phyloP scores from a whole-genome alignment of 2,329 filamentous ascomycete genomes.

The Fusarium albosuccineum region DNA sequence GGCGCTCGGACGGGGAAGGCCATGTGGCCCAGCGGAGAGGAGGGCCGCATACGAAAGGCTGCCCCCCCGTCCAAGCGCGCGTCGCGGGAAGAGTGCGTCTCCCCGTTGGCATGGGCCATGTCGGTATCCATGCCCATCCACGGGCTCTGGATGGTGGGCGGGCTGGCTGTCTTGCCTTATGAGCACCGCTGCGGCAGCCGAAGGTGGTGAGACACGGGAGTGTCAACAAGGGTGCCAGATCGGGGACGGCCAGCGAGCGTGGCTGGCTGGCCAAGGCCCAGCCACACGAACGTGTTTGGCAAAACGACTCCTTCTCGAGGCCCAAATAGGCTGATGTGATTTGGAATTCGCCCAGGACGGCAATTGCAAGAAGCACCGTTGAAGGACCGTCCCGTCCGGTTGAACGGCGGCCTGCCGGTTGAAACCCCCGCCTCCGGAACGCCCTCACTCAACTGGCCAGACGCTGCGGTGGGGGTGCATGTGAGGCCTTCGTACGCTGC shows the following conservation, averaged over 20 bases:
- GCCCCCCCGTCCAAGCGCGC: constrained; percentile 13
- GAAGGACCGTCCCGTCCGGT: constrained; percentile 19
- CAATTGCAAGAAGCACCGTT: constrained; percentile 2
- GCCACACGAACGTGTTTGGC: constrained; percentile 16
- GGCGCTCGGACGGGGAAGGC: constrained; percentile 32
- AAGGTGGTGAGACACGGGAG: constrained; percentile 48
- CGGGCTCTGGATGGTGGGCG: not conserved
- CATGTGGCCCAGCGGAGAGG: constrained; percentile 34
- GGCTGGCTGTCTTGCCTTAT: constrained; percentile 42
- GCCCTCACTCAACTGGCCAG: not conserved
- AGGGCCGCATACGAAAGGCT: constrained; percentile 10
- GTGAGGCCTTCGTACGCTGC: constrained; percentile 13
- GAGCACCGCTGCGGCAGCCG: constrained; percentile 26
- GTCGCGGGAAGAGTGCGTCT: constrained; percentile 24
- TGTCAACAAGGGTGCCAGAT: constrained; percentile 48
- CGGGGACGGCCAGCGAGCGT: constrained; percentile 17
- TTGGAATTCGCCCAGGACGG: constrained; percentile 13
- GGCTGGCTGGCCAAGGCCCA: constrained; percentile 13
- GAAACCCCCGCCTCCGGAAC: not conserved
- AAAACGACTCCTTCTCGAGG: constrained; percentile 2
- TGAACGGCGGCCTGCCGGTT: constrained; percentile 1
- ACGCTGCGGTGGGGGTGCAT: constrained; percentile 18
- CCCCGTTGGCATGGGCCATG: constrained; percentile 25
- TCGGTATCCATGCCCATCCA: constrained; percentile 2
- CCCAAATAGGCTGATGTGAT: constrained; percentile 3